These are phyloP conservation scores for Umbelopsis sp. DNA, from an alignment of 192 early-diverging fungal genomes.

Conservation along the genomic window DNA sequence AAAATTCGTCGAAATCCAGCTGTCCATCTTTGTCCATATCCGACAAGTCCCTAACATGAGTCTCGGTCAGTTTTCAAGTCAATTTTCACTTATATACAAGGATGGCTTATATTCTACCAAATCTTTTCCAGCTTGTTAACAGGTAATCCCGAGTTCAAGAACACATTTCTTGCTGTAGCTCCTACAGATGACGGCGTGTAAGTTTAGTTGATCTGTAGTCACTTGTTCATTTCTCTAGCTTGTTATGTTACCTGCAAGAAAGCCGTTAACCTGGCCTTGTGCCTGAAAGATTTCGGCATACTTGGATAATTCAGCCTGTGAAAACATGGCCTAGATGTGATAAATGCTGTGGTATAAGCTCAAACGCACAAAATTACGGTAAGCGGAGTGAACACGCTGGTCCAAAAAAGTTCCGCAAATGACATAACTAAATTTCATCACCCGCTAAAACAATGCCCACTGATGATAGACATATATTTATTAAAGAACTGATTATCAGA, in stretches of 20 bases:
- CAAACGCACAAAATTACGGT: background rate
- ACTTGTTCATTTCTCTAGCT: too few species aligned
- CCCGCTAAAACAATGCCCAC: too few species aligned
- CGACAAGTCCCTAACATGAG: slow-evolving; percentile 62
- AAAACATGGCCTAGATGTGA: slow-evolving; percentile 25
- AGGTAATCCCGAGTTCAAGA: slow-evolving; percentile 45
- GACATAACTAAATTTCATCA: too few species aligned
- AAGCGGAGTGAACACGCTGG: too few species aligned
- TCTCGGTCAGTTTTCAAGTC: background rate
- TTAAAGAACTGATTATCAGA: too few species aligned
- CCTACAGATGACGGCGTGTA: slow-evolving; percentile 25
- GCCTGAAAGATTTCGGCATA: slow-evolving; percentile 60
- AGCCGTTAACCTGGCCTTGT: slow-evolving; percentile 52
- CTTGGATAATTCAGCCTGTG: slow-evolving; percentile 50
- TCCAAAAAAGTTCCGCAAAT: too few species aligned
- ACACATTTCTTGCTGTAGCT: slow-evolving; percentile 37
- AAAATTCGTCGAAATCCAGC: slow-evolving; percentile 85
- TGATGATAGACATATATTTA: too few species aligned
- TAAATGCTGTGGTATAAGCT: background rate
- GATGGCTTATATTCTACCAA: slow-evolving; percentile 31
- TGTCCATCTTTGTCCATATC: slow-evolving; percentile 85
- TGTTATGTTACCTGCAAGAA: slow-evolving; percentile 47
- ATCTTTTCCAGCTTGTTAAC: slow-evolving; percentile 45
- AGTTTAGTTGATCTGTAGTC: background rate
- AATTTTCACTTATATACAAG: too few species aligned